Percentiles rank a stretch among this genome's conserved stretches.
Evolutionary conservation across 2,329 filamentous ascomycete species (phyloP).

Genomic region (Fusarium sp.): DNA sequence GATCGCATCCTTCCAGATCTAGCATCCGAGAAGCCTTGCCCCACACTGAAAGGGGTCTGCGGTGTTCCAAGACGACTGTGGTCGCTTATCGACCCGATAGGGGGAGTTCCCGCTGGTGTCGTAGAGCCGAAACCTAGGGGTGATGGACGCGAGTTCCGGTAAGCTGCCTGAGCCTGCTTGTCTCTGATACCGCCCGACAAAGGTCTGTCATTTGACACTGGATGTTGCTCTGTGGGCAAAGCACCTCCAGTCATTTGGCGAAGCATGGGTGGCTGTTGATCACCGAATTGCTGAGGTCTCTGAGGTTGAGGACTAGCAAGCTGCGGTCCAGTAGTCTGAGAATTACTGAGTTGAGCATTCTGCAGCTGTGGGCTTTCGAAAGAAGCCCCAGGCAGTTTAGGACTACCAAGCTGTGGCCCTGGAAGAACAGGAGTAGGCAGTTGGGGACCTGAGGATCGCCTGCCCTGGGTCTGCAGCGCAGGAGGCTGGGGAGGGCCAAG

Average conservation of each 20-base stretch:
- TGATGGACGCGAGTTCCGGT: conserved; percentile 36
- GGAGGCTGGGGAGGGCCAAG: conserved; percentile 11
- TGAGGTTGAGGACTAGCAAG: conserved; percentile 42
- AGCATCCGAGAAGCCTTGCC: conserved; percentile 18
- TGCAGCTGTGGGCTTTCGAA: conserved; percentile 21
- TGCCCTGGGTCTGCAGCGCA: conserved; percentile 15
- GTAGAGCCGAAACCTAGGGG: conserved; percentile 36
- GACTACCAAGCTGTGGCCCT: conserved; percentile 14
- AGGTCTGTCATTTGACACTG: conserved; percentile 26
- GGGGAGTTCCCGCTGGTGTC: conserved; percentile 36
- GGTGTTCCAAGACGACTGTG: conserved; percentile 34
- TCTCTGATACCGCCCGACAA: conserved; percentile 25
- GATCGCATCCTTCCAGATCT: conserved; percentile 30
- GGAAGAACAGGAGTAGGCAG: conserved; percentile 26
- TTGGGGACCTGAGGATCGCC: conserved; percentile 24
- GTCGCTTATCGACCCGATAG: conserved; percentile 16
- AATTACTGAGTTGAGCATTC: conserved; percentile 6
- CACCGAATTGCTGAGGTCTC: conserved; percentile 29
- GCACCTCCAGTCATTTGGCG: conserved; percentile 37
- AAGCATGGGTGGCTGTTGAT: conserved; percentile 27
- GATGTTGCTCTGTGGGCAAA: conserved; percentile 37
- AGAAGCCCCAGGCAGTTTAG: conserved; percentile 20
- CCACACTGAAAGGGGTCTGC: conserved; percentile 31
- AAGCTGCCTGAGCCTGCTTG: conserved; percentile 26
- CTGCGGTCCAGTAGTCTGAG: conserved; percentile 12